Evolutionary conservation across 2,329 filamentous ascomycete species (phyloP).

Genomic region (Aspergillus fructus): DNA sequence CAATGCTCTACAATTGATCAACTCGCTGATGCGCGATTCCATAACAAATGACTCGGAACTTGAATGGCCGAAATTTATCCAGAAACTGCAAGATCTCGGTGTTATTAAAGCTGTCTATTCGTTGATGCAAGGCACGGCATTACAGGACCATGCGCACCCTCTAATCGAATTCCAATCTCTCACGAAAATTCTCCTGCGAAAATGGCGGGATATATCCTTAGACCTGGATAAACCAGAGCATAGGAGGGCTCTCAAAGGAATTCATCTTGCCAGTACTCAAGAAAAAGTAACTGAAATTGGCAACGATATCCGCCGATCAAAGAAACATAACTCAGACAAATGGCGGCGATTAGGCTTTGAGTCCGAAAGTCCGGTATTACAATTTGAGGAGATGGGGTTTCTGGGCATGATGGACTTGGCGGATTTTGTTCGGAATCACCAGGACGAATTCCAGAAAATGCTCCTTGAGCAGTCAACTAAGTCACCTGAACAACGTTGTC

Average conservation of each 20-base stretch:
- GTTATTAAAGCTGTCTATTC: conserved; percentile 88
- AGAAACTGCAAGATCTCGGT: conserved; percentile 85
- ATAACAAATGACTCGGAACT: conserved; percentile 73
- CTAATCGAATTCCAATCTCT: conserved; percentile 90
- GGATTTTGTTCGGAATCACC: conserved; percentile 87
- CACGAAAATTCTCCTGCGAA: conserved; percentile 81
- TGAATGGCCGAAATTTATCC: conserved; percentile 96
- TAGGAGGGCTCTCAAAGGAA: conserved; percentile 76
- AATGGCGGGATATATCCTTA: conserved; percentile 83
- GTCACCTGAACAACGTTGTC: conserved; percentile 71
- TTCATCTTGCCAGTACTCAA: conserved; percentile 74
- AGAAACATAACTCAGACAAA: conserved; percentile 80
- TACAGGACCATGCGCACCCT: conserved; percentile 87
- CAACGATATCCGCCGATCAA: conserved; percentile 57
- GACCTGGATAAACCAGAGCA: conserved; percentile 88
- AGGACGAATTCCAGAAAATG: conserved; percentile 89
- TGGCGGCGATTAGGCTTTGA: conserved; percentile 92
- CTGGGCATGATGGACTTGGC: conserved; percentile 97
- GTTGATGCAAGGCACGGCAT: conserved; percentile 89
- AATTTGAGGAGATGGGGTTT: conserved; percentile 84
- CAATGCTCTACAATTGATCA: conserved; percentile 92
- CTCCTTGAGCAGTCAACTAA: conserved; percentile 82
- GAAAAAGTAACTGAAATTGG: conserved; percentile 32
- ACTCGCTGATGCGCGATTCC: conserved; percentile 89
- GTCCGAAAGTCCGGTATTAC: conserved; percentile 78